Conservation (phyloP, 1,139 yeast species). For the Yamadazyma dendronema region DNA sequence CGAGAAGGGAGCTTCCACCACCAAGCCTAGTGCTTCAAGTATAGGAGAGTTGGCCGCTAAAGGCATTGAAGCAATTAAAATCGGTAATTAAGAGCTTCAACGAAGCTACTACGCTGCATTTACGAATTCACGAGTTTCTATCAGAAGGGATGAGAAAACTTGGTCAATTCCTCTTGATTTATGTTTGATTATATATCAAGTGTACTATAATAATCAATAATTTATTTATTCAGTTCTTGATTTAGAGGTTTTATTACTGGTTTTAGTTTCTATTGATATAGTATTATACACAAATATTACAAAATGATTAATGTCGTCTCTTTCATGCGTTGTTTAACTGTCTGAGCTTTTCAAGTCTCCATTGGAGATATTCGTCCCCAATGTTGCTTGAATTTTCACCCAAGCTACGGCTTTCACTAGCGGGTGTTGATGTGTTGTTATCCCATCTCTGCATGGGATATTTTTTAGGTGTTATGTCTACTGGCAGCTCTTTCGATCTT, state of each 20-base stretch:
- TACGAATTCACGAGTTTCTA: constrained; percentile 4
- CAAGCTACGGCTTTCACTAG: constrained; percentile 20
- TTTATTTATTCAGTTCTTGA: not conserved
- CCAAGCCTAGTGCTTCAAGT: not conserved
- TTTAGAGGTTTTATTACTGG: not conserved
- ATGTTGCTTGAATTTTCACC: constrained; percentile 37
- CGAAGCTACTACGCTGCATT: not conserved
- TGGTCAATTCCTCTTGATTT: not conserved
- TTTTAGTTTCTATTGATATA: not conserved
- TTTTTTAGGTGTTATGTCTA: constrained; percentile 25
- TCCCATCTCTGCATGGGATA: constrained; percentile 9
- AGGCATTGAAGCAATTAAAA: constrained; percentile 1
- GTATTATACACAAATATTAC: constrained; percentile 3
- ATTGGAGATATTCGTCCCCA: constrained; percentile 41
- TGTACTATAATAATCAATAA: not conserved
- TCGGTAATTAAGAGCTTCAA: not conserved
- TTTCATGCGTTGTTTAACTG: constrained; percentile 23
- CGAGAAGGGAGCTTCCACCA: constrained; percentile 28
- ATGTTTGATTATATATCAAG: constrained; percentile 1
- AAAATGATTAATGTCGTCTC: too few relatives aligned
- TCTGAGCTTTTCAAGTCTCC: constrained; percentile 41
- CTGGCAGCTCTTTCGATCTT: constrained; percentile 8
- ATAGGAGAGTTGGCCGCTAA: not conserved
- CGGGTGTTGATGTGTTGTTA: constrained; percentile 16
- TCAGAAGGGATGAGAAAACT: too few relatives aligned